Evolutionary conservation across 768 basidiomycete genomes (phyloP), one percentile per base, ranked within the genome.

Genomic region (Rhizopogon vinicolor): DNA sequence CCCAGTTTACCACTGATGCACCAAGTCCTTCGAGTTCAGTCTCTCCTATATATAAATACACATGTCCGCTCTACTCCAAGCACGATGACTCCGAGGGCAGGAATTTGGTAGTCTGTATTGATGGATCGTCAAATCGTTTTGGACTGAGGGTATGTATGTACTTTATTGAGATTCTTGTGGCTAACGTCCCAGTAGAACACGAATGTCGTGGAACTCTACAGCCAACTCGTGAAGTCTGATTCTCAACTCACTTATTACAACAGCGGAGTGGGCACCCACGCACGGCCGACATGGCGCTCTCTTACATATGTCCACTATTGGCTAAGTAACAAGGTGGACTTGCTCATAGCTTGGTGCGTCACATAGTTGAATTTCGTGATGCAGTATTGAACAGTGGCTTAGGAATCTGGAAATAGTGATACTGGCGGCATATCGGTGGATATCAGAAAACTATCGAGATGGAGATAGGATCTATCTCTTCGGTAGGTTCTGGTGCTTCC

Each of bases 381-480:
- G 14, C 9, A 25, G 10, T 16, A 35, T 16, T 25, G 9, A 49
- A 2, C 48, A 13, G 22, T 22, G 5, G 3, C 12, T 52, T 44
- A 73, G 72, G 65, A 68, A 68, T 44, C 67, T 73, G 29, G 60
- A 69, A 45, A 56, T 42, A n/a, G 61, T 63, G 29, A 52, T 74
- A 8, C 14, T 68, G 2, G 60, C 44, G 1, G 72, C 63, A 2
- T 74, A 74, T 56, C 57, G 60, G 9, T 74, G 72, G 71, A 59
- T 74, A 7, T 56, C 69, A 1, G 70, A 70, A 8, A 60, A 68
- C 31, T 73, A 72, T 44, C 9, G 56, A 7, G 50, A 58, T 8
- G 68, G 69, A 2, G 71, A 72, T 45, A 51, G 46, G 3, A 72
- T 78, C 14, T 77, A 65, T 51, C 51, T 77, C 4, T 75, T 77